Evolutionary conservation across 345 rosid genomes (phyloP).

Genomic region (Eucalyptus polyanthemos): DNA sequence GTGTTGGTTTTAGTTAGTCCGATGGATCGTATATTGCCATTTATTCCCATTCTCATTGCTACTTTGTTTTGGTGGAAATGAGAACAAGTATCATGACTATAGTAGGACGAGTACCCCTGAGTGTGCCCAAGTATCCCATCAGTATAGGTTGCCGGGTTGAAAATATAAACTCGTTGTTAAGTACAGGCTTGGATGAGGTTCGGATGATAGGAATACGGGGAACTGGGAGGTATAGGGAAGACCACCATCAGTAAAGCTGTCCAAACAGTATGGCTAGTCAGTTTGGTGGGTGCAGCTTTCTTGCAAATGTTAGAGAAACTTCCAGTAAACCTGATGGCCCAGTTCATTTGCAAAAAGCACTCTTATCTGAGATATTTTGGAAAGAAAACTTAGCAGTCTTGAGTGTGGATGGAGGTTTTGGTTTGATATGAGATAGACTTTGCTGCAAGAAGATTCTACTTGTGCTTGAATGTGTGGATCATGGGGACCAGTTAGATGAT

Average conservation of each 20-base stretch:
- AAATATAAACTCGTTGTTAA: neutral
- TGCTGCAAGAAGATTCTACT: neutral
- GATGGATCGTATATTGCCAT: neutral
- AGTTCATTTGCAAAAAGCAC: neutral
- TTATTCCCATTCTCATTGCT: neutral
- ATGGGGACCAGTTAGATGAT: too few relatives aligned
- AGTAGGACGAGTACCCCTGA: neutral
- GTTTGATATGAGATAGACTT: neutral
- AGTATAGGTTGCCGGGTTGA: neutral
- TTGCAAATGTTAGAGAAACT: constrained; percentile 17
- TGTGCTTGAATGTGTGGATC: too few relatives aligned
- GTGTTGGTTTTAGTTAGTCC: neutral
- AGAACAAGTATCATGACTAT: neutral
- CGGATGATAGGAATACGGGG: neutral
- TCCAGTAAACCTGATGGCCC: neutral
- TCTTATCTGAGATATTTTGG: neutral
- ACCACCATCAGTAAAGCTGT: too few relatives aligned
- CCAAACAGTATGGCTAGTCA: neutral
- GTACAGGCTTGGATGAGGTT: neutral
- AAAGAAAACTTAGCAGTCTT: neutral
- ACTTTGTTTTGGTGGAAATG: neutral
- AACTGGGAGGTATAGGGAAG: too few relatives aligned
- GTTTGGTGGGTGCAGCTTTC: constrained; percentile 16
- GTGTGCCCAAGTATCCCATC: neutral
- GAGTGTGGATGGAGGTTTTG: neutral